These are phyloP conservation scores for Haplographium delicatum DNA, from an alignment of 495 filamentous ascomycete species.

Conservation along the genomic window DNA sequence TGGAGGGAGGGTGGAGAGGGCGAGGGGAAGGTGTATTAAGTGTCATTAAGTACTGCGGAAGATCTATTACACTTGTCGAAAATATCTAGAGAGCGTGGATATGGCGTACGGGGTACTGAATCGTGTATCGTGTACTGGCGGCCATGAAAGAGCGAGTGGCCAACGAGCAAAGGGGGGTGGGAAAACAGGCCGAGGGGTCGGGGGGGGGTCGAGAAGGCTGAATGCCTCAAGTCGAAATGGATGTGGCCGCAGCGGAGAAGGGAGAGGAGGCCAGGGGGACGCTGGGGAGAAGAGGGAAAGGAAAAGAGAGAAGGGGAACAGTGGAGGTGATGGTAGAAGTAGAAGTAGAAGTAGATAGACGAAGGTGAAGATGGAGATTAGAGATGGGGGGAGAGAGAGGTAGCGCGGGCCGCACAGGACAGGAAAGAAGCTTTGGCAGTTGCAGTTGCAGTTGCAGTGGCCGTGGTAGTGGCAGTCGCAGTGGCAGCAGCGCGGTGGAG, in stretches of 20 bases:
- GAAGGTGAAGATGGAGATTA: background rate
- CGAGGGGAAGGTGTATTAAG: conserved; percentile 17
- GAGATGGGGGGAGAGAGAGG: conserved; percentile 11
- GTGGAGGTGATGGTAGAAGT: background rate
- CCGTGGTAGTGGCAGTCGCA: no score
- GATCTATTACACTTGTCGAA: conserved; percentile 10
- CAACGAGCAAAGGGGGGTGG: background rate
- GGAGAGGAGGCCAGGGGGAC: background rate
- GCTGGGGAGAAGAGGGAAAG: conserved; percentile 5
- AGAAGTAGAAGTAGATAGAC: no score
- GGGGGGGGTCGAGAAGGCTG: no score
- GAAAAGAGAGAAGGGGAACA: background rate
- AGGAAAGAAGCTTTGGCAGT: no score
- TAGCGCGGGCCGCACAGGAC: no score
- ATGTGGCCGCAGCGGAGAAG: background rate
- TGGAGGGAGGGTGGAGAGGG: conserved; percentile 7
- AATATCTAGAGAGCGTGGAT: conserved; percentile 14
- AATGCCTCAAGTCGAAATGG: background rate
- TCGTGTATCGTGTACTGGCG: background rate
- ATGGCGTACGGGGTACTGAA: no score
- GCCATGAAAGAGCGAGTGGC: conserved; percentile 4
- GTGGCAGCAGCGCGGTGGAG: no score
- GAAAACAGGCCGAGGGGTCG: background rate
- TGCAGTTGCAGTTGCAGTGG: no score
- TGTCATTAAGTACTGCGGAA: conserved; percentile 24